Evolutionary conservation across 2,329 filamentous ascomycete species (phyloP).

Genomic region (Aspergillus sergii): DNA sequence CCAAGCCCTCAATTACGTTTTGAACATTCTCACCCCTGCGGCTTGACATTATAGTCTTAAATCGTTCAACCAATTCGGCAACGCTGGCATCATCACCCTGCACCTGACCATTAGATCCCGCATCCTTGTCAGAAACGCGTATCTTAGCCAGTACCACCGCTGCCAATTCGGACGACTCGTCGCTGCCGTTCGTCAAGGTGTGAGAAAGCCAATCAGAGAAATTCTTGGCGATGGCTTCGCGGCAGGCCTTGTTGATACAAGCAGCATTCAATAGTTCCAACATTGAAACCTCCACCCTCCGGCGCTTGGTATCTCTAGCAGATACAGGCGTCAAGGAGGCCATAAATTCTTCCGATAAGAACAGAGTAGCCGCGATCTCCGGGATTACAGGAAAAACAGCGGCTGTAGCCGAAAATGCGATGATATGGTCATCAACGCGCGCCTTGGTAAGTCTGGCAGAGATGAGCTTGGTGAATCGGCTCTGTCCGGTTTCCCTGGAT

Average conservation of each 20-base stretch:
- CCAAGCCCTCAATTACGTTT: slow-evolving; percentile 84
- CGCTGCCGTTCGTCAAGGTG: slow-evolving; percentile 72
- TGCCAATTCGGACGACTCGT: slow-evolving; percentile 56
- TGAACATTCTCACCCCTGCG: slow-evolving; percentile 60
- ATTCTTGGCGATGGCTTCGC: slow-evolving; percentile 81
- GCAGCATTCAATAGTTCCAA: slow-evolving; percentile 90
- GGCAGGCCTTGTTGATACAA: slow-evolving; percentile 80
- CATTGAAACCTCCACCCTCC: slow-evolving; percentile 81
- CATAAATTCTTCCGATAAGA: slow-evolving; percentile 87
- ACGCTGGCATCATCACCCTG: slow-evolving; percentile 49
- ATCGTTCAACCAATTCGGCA: slow-evolving; percentile 56
- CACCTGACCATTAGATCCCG: slow-evolving; percentile 33
- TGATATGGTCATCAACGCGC: slow-evolving; percentile 84
- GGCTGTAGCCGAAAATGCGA: slow-evolving; percentile 91
- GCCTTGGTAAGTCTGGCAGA: slow-evolving; percentile 69
- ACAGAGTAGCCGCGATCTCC: slow-evolving; percentile 72
- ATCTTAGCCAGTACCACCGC: slow-evolving; percentile 75
- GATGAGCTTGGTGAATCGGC: slow-evolving; percentile 74
- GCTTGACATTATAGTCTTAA: slow-evolving; percentile 52
- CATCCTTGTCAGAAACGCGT: slow-evolving; percentile 38
- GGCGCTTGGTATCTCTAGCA: slow-evolving; percentile 78
- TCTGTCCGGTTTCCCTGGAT: slow-evolving; percentile 69
- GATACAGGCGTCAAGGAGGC: slow-evolving; percentile 75
- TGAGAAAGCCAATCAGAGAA: slow-evolving; percentile 87
- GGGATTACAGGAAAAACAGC: slow-evolving; percentile 85